Conservation (phyloP, 2,329 filamentous ascomycete species). For the Coniosporium tulheliwenetii region DNA sequence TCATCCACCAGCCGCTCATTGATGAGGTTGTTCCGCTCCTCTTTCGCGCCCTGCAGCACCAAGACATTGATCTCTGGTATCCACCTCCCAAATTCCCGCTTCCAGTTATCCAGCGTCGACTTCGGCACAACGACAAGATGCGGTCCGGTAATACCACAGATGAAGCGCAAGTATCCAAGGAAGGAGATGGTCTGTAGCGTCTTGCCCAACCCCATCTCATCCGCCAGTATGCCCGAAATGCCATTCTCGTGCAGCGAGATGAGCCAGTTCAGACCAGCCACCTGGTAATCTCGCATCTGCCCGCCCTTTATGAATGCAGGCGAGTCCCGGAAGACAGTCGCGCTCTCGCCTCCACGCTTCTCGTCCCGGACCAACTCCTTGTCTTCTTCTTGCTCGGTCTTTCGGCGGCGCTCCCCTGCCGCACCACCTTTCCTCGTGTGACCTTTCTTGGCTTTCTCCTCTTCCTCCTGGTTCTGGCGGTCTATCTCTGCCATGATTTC, state of each 20-base stretch:
- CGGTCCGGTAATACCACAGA: slow-evolving; percentile 77
- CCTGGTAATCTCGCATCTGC: slow-evolving; percentile 89
- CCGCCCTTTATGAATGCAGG: slow-evolving; percentile 75
- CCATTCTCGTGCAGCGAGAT: slow-evolving; percentile 96
- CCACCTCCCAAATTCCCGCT: slow-evolving; percentile 85
- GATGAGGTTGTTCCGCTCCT: slow-evolving; percentile 78
- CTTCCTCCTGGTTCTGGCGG: slow-evolving; percentile 67
- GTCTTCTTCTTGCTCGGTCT: slow-evolving; percentile 96
- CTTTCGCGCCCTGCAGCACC: slow-evolving; percentile 87
- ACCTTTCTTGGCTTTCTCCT: slow-evolving; percentile 54
- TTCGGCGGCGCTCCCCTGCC: slow-evolving; percentile 58
- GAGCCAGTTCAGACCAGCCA: slow-evolving; percentile 92
- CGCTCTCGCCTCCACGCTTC: slow-evolving; percentile 69
- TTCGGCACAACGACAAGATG: slow-evolving; percentile 90
- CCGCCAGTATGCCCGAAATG: slow-evolving; percentile 92
- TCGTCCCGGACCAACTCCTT: slow-evolving; percentile 77
- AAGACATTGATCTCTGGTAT: slow-evolving; percentile 91
- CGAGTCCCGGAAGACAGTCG: slow-evolving; percentile 87
- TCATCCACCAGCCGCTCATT: slow-evolving; percentile 83
- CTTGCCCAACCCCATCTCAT: slow-evolving; percentile 98
- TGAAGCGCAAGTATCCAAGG: slow-evolving; percentile 81
- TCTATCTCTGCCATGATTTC: slow-evolving; percentile 92
- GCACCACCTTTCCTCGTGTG: slow-evolving; percentile 73
- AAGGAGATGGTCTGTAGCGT: slow-evolving; percentile 96
- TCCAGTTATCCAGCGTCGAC: slow-evolving; percentile 97